These are phyloP conservation scores for Verbena officinalis DNA, from an alignment of 257 asterid genomes.

Conservation along the genomic window DNA sequence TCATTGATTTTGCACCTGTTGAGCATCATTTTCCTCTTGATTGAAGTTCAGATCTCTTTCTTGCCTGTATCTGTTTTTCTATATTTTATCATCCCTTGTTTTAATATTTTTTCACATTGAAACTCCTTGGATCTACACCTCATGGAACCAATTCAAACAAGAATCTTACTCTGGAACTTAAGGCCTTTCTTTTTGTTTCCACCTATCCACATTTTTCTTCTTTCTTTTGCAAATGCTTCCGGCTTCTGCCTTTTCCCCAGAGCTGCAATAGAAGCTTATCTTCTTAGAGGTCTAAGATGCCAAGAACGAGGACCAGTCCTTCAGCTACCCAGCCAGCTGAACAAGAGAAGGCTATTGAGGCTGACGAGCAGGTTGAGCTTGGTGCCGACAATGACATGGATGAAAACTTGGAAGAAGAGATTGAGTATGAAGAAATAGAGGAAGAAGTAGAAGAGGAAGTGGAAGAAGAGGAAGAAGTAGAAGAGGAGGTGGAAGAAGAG, in stretches of 20 bases:
- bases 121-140: slow-evolving; percentile 54
- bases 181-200: slow-evolving; percentile 65
- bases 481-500: slow-evolving; percentile 50
- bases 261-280: slow-evolving; percentile 56
- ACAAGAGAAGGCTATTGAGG: slow-evolving; percentile 47
- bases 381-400: slow-evolving; percentile 55
- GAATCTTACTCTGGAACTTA: slow-evolving; percentile 48
- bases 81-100: slow-evolving; percentile 44
- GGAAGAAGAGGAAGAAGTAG: slow-evolving; percentile 49
- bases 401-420: slow-evolving; percentile 56
- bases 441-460: slow-evolving; percentile 60
- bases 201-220: slow-evolving; percentile 58
- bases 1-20: slow-evolving; percentile 47
- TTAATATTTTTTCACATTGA: slow-evolving; percentile 40
- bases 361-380: slow-evolving; percentile 55
- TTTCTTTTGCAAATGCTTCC: slow-evolving; percentile 66
- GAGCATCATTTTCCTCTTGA: slow-evolving; percentile 51
- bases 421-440: slow-evolving; percentile 73
- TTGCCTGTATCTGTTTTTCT: slow-evolving; percentile 54
- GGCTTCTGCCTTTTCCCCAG: slow-evolving; percentile 63
- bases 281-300: slow-evolving; percentile 62
- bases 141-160: slow-evolving; percentile 55
- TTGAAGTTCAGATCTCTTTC: slow-evolving; percentile 42
- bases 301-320: slow-evolving; percentile 58
- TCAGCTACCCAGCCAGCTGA: slow-evolving; percentile 46